A percentile compares a stretch with the other conserved stretches of the same genome.
Evolutionary conservation across 1,139 yeast genomes (phyloP).

Genomic region (Yarrowia galli): DNA sequence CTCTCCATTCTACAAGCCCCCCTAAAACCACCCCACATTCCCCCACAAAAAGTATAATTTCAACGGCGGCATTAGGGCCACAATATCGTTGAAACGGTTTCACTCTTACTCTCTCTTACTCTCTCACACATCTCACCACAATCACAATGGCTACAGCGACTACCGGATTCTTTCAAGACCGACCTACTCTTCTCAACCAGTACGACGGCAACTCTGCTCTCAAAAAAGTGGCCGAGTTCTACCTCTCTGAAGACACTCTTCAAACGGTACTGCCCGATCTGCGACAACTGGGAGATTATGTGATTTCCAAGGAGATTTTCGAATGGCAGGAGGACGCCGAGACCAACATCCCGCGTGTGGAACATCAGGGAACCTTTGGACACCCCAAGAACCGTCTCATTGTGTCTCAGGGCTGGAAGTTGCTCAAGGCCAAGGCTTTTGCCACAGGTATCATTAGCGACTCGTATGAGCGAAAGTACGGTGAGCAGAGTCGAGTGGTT

Average conservation of each 20-base stretch:
- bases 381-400: conserved; percentile 45
- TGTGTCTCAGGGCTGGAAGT: conserved; percentile 50
- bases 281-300: conserved; percentile 3
- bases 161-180: conserved; percentile 13
- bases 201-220: conserved; percentile 14
- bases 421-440: conserved; percentile 46
- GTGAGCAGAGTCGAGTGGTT: conserved; percentile 44
- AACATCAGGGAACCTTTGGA: conserved; percentile 49
- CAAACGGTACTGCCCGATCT: background rate
- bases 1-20: background rate
- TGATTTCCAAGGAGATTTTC: conserved; percentile 40
- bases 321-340: conserved; percentile 50
- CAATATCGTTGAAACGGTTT: no score
- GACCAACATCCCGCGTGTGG: conserved; percentile 46
- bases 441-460: conserved; percentile 47
- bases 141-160: conserved; percentile 6
- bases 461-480: conserved; percentile 47
- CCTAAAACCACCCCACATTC: background rate
- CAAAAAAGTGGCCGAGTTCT: conserved; percentile 16
- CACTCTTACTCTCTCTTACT: background rate
- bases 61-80: background rate
- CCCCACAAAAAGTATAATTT: conserved; percentile 1
- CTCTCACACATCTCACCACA: background rate
- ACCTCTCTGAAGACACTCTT: background rate
- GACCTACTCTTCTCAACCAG: conserved; percentile 25